Conservation (phyloP, 306 rosid genomes). For the Nissolia schottii region DNA sequence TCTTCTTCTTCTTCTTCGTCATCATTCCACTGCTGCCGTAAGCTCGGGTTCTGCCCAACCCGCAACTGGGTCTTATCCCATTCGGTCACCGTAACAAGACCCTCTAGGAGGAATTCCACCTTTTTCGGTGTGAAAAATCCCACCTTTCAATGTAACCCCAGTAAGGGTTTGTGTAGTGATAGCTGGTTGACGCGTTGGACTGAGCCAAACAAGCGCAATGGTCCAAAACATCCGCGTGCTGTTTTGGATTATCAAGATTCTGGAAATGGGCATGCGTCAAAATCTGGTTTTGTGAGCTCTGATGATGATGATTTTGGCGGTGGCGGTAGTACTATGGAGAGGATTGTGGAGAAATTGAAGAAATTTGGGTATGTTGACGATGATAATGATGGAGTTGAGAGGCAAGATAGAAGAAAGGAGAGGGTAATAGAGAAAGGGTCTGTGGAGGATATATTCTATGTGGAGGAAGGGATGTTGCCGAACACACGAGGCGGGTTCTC, state of each 20-base stretch:
- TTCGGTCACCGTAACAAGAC: conserved; percentile 24
- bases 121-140: conserved; percentile 21
- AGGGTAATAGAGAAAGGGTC: conserved; percentile 80
- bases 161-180: conserved; percentile 23
- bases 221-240: conserved; percentile 51
- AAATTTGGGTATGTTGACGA: conserved; percentile 70
- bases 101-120: conserved; percentile 29
- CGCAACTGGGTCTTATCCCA: conserved; percentile 5
- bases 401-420: conserved; percentile 27
- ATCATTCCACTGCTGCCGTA: conserved; percentile 27
- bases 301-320: conserved; percentile 28
- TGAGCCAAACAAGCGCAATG: conserved; percentile 26
- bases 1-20: conserved; percentile 21
- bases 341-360: conserved; percentile 80
- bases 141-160: conserved; percentile 4
- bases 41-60: conserved; percentile 14
- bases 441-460: conserved; percentile 78
- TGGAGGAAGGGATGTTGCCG: conserved; percentile 90
- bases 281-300: conserved; percentile 27
- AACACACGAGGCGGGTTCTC: conserved; percentile 81
- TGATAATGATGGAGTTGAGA: conserved; percentile 36
- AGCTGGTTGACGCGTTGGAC: conserved; percentile 76
- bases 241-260: conserved; percentile 46
- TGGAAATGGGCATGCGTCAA: conserved; percentile 42
- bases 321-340: conserved; percentile 71